Conservation (phyloP, 805 yeast species). For the Candida ulmi region DNA sequence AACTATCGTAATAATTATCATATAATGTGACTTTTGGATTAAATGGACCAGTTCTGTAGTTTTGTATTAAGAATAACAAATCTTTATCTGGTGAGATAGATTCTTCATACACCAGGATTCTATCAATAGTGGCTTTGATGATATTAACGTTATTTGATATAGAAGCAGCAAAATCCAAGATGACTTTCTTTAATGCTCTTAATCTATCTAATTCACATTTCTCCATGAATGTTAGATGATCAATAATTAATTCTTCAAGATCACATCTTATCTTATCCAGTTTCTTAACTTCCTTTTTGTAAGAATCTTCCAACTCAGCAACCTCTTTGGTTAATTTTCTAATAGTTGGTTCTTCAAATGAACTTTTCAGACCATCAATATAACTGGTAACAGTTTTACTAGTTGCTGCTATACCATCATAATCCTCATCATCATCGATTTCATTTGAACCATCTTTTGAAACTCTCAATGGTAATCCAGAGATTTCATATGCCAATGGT, state of each 20-base stretch:
- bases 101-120: constrained; percentile 59
- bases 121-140: constrained; percentile 54
- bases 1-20: constrained; percentile 74
- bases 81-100: constrained; percentile 67
- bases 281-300: constrained; percentile 47
- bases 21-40: constrained; percentile 67
- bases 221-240: constrained; percentile 72
- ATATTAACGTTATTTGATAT: constrained; percentile 55
- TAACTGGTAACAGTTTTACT: constrained; percentile 13
- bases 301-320: constrained; percentile 48
- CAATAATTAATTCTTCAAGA: constrained; percentile 67
- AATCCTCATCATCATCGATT: constrained; percentile 7
- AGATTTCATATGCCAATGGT: constrained; percentile 55
- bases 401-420: constrained; percentile 22
- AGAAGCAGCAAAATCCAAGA: constrained; percentile 65
- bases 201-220: constrained; percentile 77
- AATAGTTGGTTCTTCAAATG: constrained; percentile 45
- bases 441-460: constrained; percentile 2
- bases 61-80: constrained; percentile 57
- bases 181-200: constrained; percentile 68
- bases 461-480: constrained; percentile 27
- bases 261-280: constrained; percentile 67
- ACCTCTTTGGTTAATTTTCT: constrained; percentile 53
- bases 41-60: constrained; percentile 69
- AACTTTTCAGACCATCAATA: constrained; percentile 21